Evolutionary conservation across 129 eudicot species (phyloP).

Genomic region (Pittosporum tobira): DNA sequence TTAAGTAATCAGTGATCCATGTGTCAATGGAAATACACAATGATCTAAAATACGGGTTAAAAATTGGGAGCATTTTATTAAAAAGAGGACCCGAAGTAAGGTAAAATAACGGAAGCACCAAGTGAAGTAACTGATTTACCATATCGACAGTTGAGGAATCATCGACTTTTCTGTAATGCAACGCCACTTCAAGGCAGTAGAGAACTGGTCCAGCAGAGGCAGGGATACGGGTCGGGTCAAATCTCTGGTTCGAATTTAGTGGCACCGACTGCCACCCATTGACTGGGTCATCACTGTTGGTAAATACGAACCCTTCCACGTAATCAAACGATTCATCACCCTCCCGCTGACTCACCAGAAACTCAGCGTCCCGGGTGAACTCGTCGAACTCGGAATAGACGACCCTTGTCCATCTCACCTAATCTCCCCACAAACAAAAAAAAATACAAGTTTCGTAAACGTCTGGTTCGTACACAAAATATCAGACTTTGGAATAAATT

Average conservation of each 20-base stretch:
- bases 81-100: too few species aligned
- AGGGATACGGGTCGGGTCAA: slow-evolving; percentile 51
- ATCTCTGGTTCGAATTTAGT: slow-evolving; percentile 31
- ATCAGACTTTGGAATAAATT: background rate
- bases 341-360: slow-evolving; percentile 36
- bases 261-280: slow-evolving; percentile 78
- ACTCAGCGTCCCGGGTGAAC: slow-evolving; percentile 84
- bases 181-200: slow-evolving; percentile 76
- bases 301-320: slow-evolving; percentile 83
- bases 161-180: slow-evolving; percentile 50
- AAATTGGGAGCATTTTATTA: too few species aligned
- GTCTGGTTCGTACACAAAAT: slow-evolving; percentile 9
- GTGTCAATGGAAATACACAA: too few species aligned
- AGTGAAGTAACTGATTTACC: slow-evolving; percentile 24
- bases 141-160: slow-evolving; percentile 35
- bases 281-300: slow-evolving; percentile 76
- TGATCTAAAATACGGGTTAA: too few species aligned
- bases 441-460: slow-evolving; percentile 6
- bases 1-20: too few species aligned
- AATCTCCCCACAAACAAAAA: slow-evolving; percentile 5
- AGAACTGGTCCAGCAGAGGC: slow-evolving; percentile 41
- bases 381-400: slow-evolving; percentile 69
- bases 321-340: slow-evolving; percentile 62
- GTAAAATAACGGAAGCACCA: too few species aligned
- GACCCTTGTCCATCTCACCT: slow-evolving; percentile 97